These are phyloP conservation scores for Mycena leptocephala DNA, from an alignment of 768 basidiomycete species.

Conservation along the genomic window DNA sequence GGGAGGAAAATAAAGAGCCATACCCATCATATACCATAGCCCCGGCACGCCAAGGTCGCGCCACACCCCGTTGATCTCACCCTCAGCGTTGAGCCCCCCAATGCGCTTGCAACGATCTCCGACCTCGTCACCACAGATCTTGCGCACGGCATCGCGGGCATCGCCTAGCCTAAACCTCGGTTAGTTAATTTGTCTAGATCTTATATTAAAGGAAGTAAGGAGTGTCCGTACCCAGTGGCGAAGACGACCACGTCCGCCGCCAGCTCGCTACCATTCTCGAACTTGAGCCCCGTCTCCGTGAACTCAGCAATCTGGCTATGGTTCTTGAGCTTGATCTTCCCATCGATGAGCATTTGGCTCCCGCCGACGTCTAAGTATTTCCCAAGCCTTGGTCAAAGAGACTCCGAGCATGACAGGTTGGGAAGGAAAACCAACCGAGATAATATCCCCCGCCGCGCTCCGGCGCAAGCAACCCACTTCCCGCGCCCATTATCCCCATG, in stretches of 20 bases:
- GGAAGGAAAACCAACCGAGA: slow-evolving; percentile 55
- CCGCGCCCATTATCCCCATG: slow-evolving; percentile 60
- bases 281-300: slow-evolving; percentile 61
- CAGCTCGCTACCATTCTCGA: slow-evolving; percentile 64
- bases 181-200: neutral
- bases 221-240: slow-evolving; percentile 66
- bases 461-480: slow-evolving; percentile 57
- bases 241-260: slow-evolving; percentile 72
- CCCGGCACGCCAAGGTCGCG: slow-evolving; percentile 67
- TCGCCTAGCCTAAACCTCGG: slow-evolving; percentile 60
- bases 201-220: neutral
- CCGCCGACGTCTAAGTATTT: slow-evolving; percentile 67
- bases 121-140: slow-evolving; percentile 67
- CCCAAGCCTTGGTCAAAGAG: neutral
- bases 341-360: slow-evolving; percentile 73
- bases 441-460: slow-evolving; percentile 68
- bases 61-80: slow-evolving; percentile 69
- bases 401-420: neutral
- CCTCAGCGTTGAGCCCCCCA: slow-evolving; percentile 79
- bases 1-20: neutral
- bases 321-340: slow-evolving; percentile 83
- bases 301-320: slow-evolving; percentile 65
- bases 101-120: slow-evolving; percentile 62
- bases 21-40: slow-evolving; percentile 76
- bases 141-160: slow-evolving; percentile 52